Conservation (phyloP, 2,329 filamentous ascomycete species). For the Ceratocystiopsis minuta region DNA sequence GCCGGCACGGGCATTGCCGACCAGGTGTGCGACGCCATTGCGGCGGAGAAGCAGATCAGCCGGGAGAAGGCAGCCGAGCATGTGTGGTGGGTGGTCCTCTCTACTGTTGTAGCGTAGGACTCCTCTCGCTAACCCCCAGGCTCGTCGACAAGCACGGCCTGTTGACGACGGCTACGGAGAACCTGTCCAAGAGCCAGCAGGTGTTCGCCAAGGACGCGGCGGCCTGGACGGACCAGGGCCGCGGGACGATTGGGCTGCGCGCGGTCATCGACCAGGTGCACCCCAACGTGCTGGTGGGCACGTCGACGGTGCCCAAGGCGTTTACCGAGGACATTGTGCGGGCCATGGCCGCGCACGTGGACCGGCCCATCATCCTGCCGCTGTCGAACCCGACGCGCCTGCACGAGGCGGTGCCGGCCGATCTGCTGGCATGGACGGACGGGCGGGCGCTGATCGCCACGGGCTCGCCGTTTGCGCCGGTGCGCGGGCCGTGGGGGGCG, state of each 20-base stretch:
- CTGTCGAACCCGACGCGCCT: constrained; percentile 72
- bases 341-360: constrained; percentile 57
- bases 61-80: constrained; percentile 61
- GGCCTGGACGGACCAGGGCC: constrained; percentile 32
- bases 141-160: constrained; percentile 69
- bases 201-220: constrained; percentile 44
- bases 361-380: constrained; percentile 61
- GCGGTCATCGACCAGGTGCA: constrained; percentile 52
- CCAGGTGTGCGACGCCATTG: constrained; percentile 65
- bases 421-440: constrained; percentile 61
- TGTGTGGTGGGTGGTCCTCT: constrained; percentile 37
- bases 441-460: constrained; percentile 67
- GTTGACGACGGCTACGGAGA: constrained; percentile 37
- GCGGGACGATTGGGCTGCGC: constrained; percentile 25
- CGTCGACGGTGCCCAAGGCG: constrained; percentile 56
- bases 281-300: constrained; percentile 70
- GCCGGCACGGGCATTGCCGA: constrained; percentile 77
- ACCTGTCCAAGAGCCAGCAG: constrained; percentile 43
- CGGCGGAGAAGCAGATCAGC: constrained; percentile 43
- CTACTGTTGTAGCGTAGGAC: too few species aligned
- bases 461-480: constrained; percentile 64
- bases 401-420: constrained; percentile 63
- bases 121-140: too few species aligned
- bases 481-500: constrained; percentile 38
- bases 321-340: constrained; percentile 59